phyloP scores from a whole-genome alignment of 306 rosid genomes.

The Styphnolobium japonicum region DNA sequence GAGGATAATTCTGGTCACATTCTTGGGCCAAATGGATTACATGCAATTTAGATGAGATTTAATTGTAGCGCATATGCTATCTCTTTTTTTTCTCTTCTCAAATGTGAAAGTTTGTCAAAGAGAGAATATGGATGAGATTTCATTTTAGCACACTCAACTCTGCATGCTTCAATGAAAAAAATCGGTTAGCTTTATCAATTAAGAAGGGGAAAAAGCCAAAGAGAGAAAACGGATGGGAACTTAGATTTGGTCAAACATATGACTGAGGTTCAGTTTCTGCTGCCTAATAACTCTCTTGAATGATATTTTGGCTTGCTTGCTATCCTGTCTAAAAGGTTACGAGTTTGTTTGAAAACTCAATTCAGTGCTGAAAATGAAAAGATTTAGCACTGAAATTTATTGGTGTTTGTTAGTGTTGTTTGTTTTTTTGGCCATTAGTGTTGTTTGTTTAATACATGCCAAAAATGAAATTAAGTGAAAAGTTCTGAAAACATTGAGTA shows the following conservation, averaged over 20 bases:
- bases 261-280: background rate
- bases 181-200: too few relatives aligned
- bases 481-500: background rate
- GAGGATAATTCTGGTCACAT: background rate
- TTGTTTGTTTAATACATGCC: background rate
- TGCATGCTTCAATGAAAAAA: background rate
- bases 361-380: background rate
- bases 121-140: background rate
- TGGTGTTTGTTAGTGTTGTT: background rate
- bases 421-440: background rate
- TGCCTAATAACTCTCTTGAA: background rate
- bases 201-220: background rate
- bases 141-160: background rate
- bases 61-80: background rate
- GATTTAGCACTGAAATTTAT: background rate
- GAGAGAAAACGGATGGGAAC: background rate
- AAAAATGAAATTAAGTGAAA: background rate
- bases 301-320: background rate
- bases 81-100: background rate
- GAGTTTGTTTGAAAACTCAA: background rate
- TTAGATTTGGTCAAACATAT: background rate
- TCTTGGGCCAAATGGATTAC: background rate
- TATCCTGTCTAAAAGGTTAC: background rate
- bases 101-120: background rate
- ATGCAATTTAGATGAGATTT: background rate